Evolutionary conservation across 257 asterid genomes (phyloP), one percentile per base, ranked within the genome.

Genomic region (Nicotiana undulata): DNA sequence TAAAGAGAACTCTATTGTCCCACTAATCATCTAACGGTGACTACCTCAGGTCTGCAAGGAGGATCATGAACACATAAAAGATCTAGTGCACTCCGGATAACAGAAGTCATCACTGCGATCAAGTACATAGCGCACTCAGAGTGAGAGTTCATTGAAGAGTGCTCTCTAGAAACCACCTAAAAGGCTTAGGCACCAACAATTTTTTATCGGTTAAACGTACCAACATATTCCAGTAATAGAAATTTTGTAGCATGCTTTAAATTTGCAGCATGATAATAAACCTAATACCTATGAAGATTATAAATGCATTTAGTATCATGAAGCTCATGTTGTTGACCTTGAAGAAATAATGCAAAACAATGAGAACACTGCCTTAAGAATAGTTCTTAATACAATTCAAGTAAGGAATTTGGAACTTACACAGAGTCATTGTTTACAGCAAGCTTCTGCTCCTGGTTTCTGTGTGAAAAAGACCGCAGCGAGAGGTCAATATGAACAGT

Each of bases 401-500:
- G 74, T 68, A 70, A 61, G 76, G 83, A 56, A 32, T 52, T 15
- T 34, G 52, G 56, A 26, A 88, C 97, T 88, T 89, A 94, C 97
- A 81, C 34, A 60, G 77, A 74, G 81, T 78, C 70, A 32, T 80
- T 63, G 76, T 22, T 80, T 63, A 83, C 88, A 83, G 86, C 49
- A 56, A 81, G 77, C 72, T 51, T 83, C 67, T 64, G 79, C 67
- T 77, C 85, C 66, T 26, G 83, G 81, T 86, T 75, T 58, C 79
- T 75, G 81, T 83, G 80, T 64, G 83, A 82, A 82, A 88, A 75
- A 77, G 84, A 82, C 46, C 97, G 88, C 60, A 96, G 86, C 55
- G 98, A 96, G 79, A 96, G 87, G 83, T 96, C 99, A 86, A 94
- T 82, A 77, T 92, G 96, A 75, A 90, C 81, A n/a, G 86, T 86